Evolutionary conservation across 352 stramenopile genomes (phyloP).

Genomic region (Globisporangium spinosum): DNA sequence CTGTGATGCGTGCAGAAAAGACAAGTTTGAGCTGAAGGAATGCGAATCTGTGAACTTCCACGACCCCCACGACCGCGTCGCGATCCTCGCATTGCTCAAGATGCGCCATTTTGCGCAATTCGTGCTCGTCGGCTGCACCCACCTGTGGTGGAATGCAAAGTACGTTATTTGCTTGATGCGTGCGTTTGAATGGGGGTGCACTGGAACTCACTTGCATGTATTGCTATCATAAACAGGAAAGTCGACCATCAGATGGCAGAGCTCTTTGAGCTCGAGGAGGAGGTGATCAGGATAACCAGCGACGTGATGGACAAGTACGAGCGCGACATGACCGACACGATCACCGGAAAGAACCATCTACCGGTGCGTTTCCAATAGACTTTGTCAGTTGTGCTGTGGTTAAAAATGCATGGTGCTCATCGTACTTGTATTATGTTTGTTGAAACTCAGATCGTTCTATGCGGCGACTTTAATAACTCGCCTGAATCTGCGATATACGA

Average conservation of each 20-base stretch:
- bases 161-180: constrained; percentile 21
- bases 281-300: constrained; percentile 76
- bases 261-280: constrained; percentile 78
- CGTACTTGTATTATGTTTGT: too few relatives aligned
- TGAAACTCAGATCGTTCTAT: constrained; percentile 57
- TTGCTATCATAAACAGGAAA: constrained; percentile 35
- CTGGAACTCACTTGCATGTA: background rate
- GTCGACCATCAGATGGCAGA: constrained; percentile 87
- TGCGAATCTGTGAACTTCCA: constrained; percentile 86
- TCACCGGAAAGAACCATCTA: constrained; percentile 48
- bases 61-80: constrained; percentile 81
- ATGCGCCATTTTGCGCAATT: constrained; percentile 80
- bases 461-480: constrained; percentile 88
- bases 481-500: constrained; percentile 80
- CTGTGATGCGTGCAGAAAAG: constrained; percentile 39
- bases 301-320: constrained; percentile 84
- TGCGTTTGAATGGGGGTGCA: too few relatives aligned
- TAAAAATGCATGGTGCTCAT: too few relatives aligned
- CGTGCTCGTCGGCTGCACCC: constrained; percentile 77
- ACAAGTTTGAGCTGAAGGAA: constrained; percentile 85
- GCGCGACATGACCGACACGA: constrained; percentile 44
- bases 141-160: constrained; percentile 88
- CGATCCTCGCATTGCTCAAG: constrained; percentile 81
- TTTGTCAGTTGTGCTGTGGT: too few relatives aligned
- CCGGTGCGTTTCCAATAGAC: constrained; percentile 28